Evolutionary conservation across 768 basidiomycete species (phyloP).

Genomic region (Phylloporus sp.): DNA sequence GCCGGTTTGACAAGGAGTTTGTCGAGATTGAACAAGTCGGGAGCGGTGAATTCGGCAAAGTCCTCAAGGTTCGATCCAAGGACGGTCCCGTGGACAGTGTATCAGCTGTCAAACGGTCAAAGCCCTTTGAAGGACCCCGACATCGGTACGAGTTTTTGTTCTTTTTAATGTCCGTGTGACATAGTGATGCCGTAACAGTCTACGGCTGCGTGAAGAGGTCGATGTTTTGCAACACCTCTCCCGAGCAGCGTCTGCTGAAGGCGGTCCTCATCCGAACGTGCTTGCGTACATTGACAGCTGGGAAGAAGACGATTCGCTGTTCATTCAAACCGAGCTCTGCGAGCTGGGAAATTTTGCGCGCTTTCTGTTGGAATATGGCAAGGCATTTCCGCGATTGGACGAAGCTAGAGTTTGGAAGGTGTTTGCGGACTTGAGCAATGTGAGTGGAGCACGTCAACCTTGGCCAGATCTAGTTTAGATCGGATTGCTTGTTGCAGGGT

Average conservation of each 20-base stretch:
- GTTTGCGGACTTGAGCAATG: constrained; percentile 81
- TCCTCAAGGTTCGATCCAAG: constrained; percentile 77
- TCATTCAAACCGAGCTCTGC: constrained; percentile 93
- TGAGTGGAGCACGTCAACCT: constrained; percentile 39
- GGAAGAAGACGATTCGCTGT: constrained; percentile 87
- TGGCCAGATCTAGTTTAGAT: constrained; percentile 25
- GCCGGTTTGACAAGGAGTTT: constrained; percentile 78
- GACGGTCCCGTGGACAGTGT: constrained; percentile 45
- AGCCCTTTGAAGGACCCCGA: constrained; percentile 83
- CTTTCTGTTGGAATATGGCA: constrained; percentile 91
- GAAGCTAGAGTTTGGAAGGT: constrained; percentile 97
- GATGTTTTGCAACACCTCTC: constrained; percentile 80
- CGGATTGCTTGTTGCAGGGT: constrained; percentile 46
- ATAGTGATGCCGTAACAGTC: constrained; percentile 36
- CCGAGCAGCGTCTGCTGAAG: constrained; percentile 27
- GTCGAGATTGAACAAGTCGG: constrained; percentile 77
- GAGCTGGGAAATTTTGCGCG: constrained; percentile 85
- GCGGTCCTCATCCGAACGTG: constrained; percentile 65
- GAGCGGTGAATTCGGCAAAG: constrained; percentile 90
- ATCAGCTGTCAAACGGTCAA: constrained; percentile 92
- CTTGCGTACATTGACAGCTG: constrained; percentile 90
- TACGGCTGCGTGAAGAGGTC: constrained; percentile 91
- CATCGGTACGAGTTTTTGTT: constrained; percentile 61
- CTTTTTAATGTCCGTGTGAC: constrained; percentile 12
- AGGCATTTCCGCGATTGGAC: constrained; percentile 75